Evolutionary conservation across 495 filamentous ascomycete genomes (phyloP).

Genomic region (Amphirosellinia nigrospora): DNA sequence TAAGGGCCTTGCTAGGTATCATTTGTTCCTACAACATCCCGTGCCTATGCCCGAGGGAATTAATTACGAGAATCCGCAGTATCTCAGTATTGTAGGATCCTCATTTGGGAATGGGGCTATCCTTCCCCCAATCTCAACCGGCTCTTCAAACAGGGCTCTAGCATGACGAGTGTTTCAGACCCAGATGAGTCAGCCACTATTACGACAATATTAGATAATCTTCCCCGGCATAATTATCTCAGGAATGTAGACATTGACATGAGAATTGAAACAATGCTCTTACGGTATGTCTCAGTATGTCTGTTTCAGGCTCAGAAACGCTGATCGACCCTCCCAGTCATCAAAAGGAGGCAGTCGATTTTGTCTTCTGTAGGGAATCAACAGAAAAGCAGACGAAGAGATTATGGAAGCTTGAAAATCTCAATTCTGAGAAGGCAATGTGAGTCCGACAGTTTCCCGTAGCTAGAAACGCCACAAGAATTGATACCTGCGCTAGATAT

Average conservation of each 20-base stretch:
- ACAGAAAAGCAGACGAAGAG: not conserved
- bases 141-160: not conserved
- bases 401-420: not conserved
- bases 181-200: not conserved
- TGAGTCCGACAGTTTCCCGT: not conserved
- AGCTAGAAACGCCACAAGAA: not conserved
- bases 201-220: not conserved
- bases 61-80: constrained; percentile 26
- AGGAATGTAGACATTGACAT: not conserved
- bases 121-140: constrained; percentile 9
- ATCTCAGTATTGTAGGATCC: constrained; percentile 14
- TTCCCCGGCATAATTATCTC: not conserved
- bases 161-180: not conserved
- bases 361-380: not conserved
- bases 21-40: constrained; percentile 24
- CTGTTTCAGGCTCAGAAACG: not conserved
- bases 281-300: not conserved
- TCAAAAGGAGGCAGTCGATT: constrained; percentile 10
- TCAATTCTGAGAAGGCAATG: not conserved
- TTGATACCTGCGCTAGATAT: not conserved
- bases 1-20: constrained; percentile 16
- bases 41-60: not conserved
- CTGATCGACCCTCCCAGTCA: not conserved
- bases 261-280: constrained; percentile 4
- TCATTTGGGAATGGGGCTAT: constrained; percentile 10